Evolutionary conservation across 2,329 filamentous ascomycete species (phyloP), one percentile per base, ranked within the genome.

Genomic region (Alternaria ethzedia): DNA sequence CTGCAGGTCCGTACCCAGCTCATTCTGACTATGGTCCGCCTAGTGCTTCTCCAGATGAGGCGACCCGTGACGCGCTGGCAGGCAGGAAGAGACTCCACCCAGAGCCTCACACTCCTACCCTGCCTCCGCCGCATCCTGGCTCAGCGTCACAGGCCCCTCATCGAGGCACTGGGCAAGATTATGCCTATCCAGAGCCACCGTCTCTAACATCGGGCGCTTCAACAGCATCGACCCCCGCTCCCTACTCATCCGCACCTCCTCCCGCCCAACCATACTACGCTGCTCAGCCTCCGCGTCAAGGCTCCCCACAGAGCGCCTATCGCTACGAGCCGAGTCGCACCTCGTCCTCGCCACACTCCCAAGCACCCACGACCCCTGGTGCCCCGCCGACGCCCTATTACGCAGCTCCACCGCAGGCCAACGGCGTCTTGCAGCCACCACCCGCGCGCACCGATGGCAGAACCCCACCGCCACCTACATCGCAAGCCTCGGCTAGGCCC

Each of bases 71-170:
- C 69, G 66, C 75, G 63, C 70, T 79, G 65, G 78, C 75, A 62
- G 77, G 81, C 70, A 80, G 79, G 73, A 85, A 85, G 79, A 82
- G 83, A 67, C 75, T 79, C 26, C 80, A 79, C 61, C 79, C 83
- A 45, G 83, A 85, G 78, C 83, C 83, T 72, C 83, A 85, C 68
- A 84, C 83, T 61, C 83, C 83, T 26, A 85, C 83, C 49, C 75
- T 84, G 65, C 82, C 83, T 54, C 83, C 83, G 61, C 83, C 83
- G 59, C 82, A 82, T 71, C 83, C 77, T 70, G 82, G 79, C 67
- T 72, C 78, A 68, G 78, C 78, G 64, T 78, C 80, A 72, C 80
- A 82, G 69, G 74, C 78, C 67, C 72, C 78, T 72, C 74, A 70
- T 77, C 75, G 73, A 65, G 69, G 73, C 65, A 69, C 78, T 64